Conservation (phyloP, 2,329 filamentous ascomycete genomes). For the Aureobasidium musti region DNA sequence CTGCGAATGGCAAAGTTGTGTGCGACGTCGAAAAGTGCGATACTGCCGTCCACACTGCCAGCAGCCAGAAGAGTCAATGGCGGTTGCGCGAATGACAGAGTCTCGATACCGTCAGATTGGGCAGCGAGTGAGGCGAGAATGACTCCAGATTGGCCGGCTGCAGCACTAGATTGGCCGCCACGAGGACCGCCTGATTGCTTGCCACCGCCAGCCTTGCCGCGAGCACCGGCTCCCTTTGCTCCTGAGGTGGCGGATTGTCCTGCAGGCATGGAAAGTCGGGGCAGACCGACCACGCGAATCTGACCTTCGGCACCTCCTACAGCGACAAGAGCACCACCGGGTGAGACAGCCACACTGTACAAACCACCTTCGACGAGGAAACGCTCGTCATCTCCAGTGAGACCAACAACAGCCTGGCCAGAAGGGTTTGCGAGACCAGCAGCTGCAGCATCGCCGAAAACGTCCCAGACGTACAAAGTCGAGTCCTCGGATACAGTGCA, state of each 20-base stretch:
- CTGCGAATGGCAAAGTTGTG: constrained; percentile 84
- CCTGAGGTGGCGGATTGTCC: constrained; percentile 41
- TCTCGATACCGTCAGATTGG: constrained; percentile 78
- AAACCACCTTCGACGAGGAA: constrained; percentile 91
- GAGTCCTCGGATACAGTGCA: constrained; percentile 88
- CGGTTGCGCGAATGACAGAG: constrained; percentile 64
- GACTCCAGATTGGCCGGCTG: constrained; percentile 60
- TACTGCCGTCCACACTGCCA: constrained; percentile 66
- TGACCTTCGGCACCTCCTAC: constrained; percentile 85
- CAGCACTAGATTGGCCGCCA: constrained; percentile 45
- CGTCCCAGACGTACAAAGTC: constrained; percentile 89
- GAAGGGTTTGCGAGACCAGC: constrained; percentile 58
- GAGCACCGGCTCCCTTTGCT: constrained; percentile 50
- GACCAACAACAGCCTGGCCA: constrained; percentile 66
- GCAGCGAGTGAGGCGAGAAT: constrained; percentile 83
- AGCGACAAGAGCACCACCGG: constrained; percentile 74
- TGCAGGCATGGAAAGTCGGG: constrained; percentile 54
- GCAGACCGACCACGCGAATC: constrained; percentile 82
- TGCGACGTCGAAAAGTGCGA: constrained; percentile 83
- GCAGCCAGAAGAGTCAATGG: constrained; percentile 63
- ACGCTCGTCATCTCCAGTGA: constrained; percentile 80
- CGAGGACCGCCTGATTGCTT: constrained; percentile 48
- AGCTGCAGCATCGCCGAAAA: constrained; percentile 75
- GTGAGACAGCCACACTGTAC: constrained; percentile 82
- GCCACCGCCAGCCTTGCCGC: constrained; percentile 51